Conservation (phyloP, 1,284 basidiomycete genomes). For the Laetiporus sulphureus region DNA sequence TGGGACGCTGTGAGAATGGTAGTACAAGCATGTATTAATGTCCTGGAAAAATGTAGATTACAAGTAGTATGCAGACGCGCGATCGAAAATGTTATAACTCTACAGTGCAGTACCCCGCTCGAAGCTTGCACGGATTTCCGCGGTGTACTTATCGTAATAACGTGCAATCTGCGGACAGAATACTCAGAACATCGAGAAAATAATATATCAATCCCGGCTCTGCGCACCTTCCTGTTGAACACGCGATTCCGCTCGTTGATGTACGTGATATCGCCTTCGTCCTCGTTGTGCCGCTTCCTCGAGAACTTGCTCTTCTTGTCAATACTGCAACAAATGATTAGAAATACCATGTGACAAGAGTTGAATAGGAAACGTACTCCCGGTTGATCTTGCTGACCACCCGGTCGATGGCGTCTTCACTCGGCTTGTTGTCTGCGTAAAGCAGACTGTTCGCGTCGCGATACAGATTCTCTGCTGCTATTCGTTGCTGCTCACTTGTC, state of each 20-base stretch:
- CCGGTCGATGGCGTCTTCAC: constrained; percentile 90
- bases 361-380: constrained; percentile 60
- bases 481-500: constrained; percentile 52
- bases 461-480: constrained; percentile 78
- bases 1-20: no score
- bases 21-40: no score
- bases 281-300: constrained; percentile 83
- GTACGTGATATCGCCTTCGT: constrained; percentile 94
- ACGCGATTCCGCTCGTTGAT: constrained; percentile 99
- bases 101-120: constrained; percentile 90
- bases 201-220: not conserved
- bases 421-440: constrained; percentile 92
- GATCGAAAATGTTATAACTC: not conserved
- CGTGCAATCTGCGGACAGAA: constrained; percentile 66
- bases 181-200: constrained; percentile 1
- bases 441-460: constrained; percentile 85
- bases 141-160: constrained; percentile 97
- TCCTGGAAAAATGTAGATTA: no score
- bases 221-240: constrained; percentile 94
- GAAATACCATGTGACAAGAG: constrained; percentile 6
- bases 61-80: no score
- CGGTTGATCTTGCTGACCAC: constrained; percentile 89
- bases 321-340: constrained; percentile 41
- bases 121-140: constrained; percentile 92
- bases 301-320: constrained; percentile 87